Percentiles rank a stretch among this genome's conserved stretches.
Evolutionary conservation across 1,139 yeast species (phyloP).

Genomic region (Candida buenavistaensis): DNA sequence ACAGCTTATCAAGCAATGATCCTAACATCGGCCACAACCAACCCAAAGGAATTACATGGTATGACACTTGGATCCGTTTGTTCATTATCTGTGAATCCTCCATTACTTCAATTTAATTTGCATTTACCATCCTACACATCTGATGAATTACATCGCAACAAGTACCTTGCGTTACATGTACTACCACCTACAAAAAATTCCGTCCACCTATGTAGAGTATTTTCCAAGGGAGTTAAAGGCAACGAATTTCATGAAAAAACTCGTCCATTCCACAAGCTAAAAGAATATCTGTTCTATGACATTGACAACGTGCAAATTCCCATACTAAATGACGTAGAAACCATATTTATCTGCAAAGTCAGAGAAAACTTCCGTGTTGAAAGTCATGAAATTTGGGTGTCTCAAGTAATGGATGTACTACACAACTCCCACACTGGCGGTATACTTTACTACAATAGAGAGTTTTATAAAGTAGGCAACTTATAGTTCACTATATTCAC

Average conservation of each 20-base stretch:
- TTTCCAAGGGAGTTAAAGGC: constrained; percentile 52
- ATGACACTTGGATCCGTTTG: constrained; percentile 82
- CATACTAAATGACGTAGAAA: constrained; percentile 56
- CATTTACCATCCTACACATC: constrained; percentile 84
- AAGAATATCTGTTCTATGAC: constrained; percentile 14
- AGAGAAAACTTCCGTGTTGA: constrained; percentile 57
- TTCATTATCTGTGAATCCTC: constrained; percentile 76
- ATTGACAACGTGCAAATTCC: constrained; percentile 50
- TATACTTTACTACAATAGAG: constrained; percentile 61
- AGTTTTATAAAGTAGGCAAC: constrained; percentile 58
- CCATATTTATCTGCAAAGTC: constrained; percentile 64
- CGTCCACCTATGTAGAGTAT: constrained; percentile 54
- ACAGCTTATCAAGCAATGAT: constrained; percentile 48
- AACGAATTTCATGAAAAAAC: constrained; percentile 44
- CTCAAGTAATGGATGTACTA: constrained; percentile 56
- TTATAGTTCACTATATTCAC: constrained; percentile 13
- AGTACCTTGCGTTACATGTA: constrained; percentile 69
- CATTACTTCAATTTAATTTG: constrained; percentile 76
- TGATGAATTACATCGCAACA: constrained; percentile 52
- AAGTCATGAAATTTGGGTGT: constrained; percentile 89
- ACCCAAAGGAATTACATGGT: constrained; percentile 49
- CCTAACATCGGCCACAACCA: constrained; percentile 21
- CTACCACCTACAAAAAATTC: constrained; percentile 58
- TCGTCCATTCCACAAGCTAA: constrained; percentile 47
- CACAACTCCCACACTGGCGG: constrained; percentile 48